phyloP scores from a whole-genome alignment of 352 stramenopile species.

The Pythium grandisporangium region DNA sequence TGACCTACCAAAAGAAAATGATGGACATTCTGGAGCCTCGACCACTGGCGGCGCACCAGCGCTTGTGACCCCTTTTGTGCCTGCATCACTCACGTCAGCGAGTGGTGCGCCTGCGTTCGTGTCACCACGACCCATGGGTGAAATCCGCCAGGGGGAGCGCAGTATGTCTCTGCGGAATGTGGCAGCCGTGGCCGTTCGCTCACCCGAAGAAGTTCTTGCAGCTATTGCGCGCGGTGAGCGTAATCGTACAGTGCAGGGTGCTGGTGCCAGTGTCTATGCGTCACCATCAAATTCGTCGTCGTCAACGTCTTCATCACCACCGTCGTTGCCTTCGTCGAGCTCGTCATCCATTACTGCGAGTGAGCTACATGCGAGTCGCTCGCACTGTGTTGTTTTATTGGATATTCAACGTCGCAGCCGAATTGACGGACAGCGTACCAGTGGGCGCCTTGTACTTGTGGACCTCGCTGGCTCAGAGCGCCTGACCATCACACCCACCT shows the following conservation, averaged over 20 bases:
- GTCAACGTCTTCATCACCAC: too few species aligned
- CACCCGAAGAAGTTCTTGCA: conserved; percentile 21
- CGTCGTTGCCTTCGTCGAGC: too few species aligned
- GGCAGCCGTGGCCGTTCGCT: conserved; percentile 22
- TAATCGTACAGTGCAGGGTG: conserved; percentile 19
- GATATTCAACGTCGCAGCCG: conserved; percentile 43
- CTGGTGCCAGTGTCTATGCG: too few species aligned
- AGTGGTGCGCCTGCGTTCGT: conserved; percentile 12
- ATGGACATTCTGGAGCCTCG: too few species aligned
- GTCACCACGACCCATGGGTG: conserved; percentile 19
- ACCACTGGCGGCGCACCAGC: background rate
- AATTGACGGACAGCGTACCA: conserved; percentile 22
- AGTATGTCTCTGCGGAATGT: conserved; percentile 70
- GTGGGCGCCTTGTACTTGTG: conserved; percentile 52
- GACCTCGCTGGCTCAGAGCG: conserved; percentile 76
- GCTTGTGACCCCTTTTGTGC: conserved; percentile 15
- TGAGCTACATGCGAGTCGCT: conserved; percentile 38
- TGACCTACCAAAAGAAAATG: too few species aligned
- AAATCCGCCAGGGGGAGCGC: conserved; percentile 67
- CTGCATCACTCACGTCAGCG: conserved; percentile 16
- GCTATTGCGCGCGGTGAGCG: conserved; percentile 23
- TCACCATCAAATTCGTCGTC: too few species aligned
- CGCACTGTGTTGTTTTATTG: conserved; percentile 52
- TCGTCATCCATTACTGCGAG: background rate
- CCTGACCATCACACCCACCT: conserved; percentile 37